Evolutionary conservation across 192 early-diverging fungal genomes (phyloP), one percentile per base, ranked within the genome.

Genomic region (Oehlia diaphana): DNA sequence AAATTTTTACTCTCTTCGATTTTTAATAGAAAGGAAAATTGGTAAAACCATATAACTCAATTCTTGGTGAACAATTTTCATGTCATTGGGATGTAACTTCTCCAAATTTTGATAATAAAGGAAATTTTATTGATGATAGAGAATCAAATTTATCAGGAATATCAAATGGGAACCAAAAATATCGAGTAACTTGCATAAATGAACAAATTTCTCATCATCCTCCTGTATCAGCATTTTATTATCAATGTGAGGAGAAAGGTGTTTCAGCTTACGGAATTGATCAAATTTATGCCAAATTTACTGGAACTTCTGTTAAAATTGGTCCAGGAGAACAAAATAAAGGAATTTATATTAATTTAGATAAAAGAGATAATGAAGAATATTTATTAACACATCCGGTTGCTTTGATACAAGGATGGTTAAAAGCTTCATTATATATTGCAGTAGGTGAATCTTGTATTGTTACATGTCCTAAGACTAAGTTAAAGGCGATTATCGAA

Each of bases 251-350:
- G 50, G 89, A 90, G 74, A 87, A 85, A n/a, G 90, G 89, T 14
- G 88, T 92, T 39, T 83, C 88, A 37, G 91, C 89, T 2, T 82
- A 82, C 0, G 93, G 93, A 9, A 83, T 93, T 53, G 92, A 93
- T 84, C 93, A 94, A 76, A 90, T 94, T 35, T 76, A 83, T 23
- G 93, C 91, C 62, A 87, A 88, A 80, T 94, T 94, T 78, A 92
- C 93, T 8, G 92, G 93, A 53, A 90, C 92, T 9, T 89, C 89
- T n/a, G 83, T 92, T 70, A 92, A 92, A 66, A 86, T 94, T 70
- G 86, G 89, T 9, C 83, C 93, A 2, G 93, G 93, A 16, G 86
- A 87, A 23, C 85, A 89, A 64, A 89, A 89, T 85, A 85, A 87
- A 37, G 92, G 93, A 21, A 87, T 93, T 39, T 94, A 88, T 79